phyloP scores from a whole-genome alignment of 768 basidiomycete genomes.

The Amanita muscaria region DNA sequence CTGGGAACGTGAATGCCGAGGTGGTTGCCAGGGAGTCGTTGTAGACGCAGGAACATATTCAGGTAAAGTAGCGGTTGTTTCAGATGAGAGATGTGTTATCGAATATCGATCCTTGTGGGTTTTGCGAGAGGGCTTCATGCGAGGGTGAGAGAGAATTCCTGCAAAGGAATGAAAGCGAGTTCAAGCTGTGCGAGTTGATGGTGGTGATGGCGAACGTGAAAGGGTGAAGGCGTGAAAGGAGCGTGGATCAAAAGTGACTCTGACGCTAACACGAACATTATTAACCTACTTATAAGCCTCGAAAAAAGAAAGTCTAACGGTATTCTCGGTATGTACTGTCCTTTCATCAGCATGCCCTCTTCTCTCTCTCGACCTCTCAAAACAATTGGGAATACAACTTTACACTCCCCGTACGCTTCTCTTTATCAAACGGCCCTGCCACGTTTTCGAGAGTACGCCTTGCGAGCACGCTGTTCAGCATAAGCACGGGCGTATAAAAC shows the following conservation, averaged over 20 bases:
- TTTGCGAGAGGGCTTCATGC: conserved; percentile 18
- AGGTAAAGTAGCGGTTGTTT: conserved; percentile 57
- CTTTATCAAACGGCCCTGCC: conserved; percentile 44
- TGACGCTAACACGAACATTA: too few relatives aligned
- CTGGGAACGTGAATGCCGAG: neutral
- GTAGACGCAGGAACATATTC: conserved; percentile 37
- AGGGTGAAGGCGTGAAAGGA: too few relatives aligned
- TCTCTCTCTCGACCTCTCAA: too few relatives aligned
- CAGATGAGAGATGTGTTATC: conserved; percentile 50
- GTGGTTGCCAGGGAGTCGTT: conserved; percentile 6
- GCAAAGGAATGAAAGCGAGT: neutral
- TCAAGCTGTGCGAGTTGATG: too few relatives aligned
- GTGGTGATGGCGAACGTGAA: too few relatives aligned
- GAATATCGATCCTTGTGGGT: conserved; percentile 53
- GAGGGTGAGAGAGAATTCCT: neutral
- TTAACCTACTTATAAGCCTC: too few relatives aligned
- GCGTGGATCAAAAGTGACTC: too few relatives aligned
- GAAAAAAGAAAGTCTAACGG: too few relatives aligned
- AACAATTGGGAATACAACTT: neutral
- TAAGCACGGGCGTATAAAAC: conserved; percentile 47
- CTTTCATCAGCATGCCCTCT: too few relatives aligned
- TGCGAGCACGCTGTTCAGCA: conserved; percentile 18
- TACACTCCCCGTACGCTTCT: neutral
- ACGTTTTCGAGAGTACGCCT: conserved; percentile 35
- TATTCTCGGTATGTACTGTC: too few relatives aligned